These are phyloP conservation scores for Epichloe hybrida DNA, from an alignment of 2,329 filamentous ascomycete species.

Conservation along the genomic window DNA sequence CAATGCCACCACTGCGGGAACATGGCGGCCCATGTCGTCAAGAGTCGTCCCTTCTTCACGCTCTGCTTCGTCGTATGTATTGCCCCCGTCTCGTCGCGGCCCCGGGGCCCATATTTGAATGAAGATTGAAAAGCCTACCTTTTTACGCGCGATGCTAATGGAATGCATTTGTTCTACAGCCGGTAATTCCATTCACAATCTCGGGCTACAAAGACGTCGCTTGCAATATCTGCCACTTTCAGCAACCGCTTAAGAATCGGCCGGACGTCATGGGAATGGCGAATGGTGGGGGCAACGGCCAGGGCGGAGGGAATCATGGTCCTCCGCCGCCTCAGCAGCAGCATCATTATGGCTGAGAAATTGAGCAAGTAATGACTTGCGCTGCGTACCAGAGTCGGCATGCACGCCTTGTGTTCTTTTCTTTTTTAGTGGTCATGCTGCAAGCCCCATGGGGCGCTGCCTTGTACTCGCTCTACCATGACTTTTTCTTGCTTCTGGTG, in stretches of 20 bases:
- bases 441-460: too few relatives aligned
- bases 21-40: constrained; percentile 45
- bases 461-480: background rate
- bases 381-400: too few relatives aligned
- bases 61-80: constrained; percentile 57
- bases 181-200: constrained; percentile 57
- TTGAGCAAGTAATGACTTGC: background rate
- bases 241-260: constrained; percentile 48
- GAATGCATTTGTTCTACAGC: constrained; percentile 26
- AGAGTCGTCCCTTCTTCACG: constrained; percentile 61
- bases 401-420: background rate
- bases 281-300: constrained; percentile 20
- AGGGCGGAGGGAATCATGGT: constrained; percentile 17
- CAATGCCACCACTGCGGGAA: constrained; percentile 57
- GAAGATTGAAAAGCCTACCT: too few relatives aligned
- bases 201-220: constrained; percentile 54
- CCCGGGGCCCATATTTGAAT: too few relatives aligned
- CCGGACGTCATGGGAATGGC: constrained; percentile 42
- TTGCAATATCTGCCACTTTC: constrained; percentile 66
- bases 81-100: background rate
- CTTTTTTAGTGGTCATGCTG: background rate
- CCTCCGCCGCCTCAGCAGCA: constrained; percentile 13
- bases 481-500: background rate
- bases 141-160: background rate
- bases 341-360: background rate